phyloP scores from a whole-genome alignment of 1,284 basidiomycete species.

The Tilletia indica region DNA sequence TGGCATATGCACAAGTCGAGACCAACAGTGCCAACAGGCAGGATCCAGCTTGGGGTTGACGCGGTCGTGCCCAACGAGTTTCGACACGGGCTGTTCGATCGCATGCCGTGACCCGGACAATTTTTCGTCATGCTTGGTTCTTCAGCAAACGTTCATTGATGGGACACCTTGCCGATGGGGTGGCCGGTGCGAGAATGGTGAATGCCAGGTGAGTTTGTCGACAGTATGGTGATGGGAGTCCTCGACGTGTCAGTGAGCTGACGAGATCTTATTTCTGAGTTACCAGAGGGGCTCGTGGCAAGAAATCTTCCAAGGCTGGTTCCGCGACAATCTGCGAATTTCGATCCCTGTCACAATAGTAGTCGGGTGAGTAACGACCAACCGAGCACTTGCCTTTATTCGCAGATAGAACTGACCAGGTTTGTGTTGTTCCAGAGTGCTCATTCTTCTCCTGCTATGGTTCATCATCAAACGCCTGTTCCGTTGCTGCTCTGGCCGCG shows the following conservation, averaged over 20 bases:
- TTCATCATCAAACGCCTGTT: slow-evolving; percentile 27
- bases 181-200: slow-evolving; percentile 60
- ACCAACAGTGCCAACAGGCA: slow-evolving; percentile 73
- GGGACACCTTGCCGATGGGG: slow-evolving; percentile 82
- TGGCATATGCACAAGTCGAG: slow-evolving; percentile 76
- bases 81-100: slow-evolving; percentile 71
- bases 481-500: slow-evolving; percentile 25
- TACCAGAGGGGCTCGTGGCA: slow-evolving; percentile 63
- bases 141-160: slow-evolving; percentile 74
- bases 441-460: slow-evolving; percentile 36
- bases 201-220: slow-evolving; percentile 60
- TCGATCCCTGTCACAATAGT: slow-evolving; percentile 45
- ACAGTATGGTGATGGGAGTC: neutral
- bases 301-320: slow-evolving; percentile 66
- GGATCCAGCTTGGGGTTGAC: slow-evolving; percentile 68
- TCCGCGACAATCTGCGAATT: slow-evolving; percentile 47
- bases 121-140: slow-evolving; percentile 66
- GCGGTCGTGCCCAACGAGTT: slow-evolving; percentile 63
- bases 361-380: neutral
- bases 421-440: slow-evolving; percentile 22
- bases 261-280: neutral
- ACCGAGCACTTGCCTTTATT: neutral
- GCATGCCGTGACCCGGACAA: slow-evolving; percentile 73
- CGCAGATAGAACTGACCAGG: too few relatives aligned
- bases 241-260: neutral